phyloP scores from a whole-genome alignment of 1,284 basidiomycete genomes.

The Cryptococcus floricola region DNA sequence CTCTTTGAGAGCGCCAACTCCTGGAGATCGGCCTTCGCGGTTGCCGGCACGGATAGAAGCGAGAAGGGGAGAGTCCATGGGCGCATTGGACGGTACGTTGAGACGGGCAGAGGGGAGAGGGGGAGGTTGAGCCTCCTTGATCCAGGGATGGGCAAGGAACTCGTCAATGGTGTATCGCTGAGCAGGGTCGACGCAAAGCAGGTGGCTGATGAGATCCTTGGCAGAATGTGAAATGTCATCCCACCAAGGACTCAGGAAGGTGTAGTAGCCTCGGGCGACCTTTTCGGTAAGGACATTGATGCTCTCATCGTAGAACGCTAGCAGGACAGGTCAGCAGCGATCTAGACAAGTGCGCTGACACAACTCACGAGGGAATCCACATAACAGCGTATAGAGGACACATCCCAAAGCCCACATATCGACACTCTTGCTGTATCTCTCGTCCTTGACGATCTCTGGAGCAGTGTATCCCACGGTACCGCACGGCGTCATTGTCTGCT shows the following conservation, averaged over 20 bases:
- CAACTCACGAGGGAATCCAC: constrained; percentile 76
- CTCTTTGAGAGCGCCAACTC: constrained; percentile 87
- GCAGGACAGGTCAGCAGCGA: constrained; percentile 10
- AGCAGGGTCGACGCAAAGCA: constrained; percentile 92
- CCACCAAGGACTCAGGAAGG: constrained; percentile 99
- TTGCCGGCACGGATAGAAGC: constrained; percentile 68
- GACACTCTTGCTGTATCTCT: constrained; percentile 95
- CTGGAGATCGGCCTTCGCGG: constrained; percentile 81
- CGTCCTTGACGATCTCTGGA: constrained; percentile 99
- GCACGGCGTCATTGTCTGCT: constrained; percentile 98
- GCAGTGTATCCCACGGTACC: constrained; percentile 99
- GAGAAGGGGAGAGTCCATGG: constrained; percentile 87
- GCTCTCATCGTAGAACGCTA: constrained; percentile 95
- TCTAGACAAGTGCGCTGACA: background rate
- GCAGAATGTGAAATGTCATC: constrained; percentile 86
- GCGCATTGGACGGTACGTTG: constrained; percentile 49
- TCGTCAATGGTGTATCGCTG: constrained; percentile 97
- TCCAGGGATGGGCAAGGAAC: constrained; percentile 95
- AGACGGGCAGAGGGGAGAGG: constrained; percentile 59
- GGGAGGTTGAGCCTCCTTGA: constrained; percentile 49
- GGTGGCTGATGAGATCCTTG: constrained; percentile 91
- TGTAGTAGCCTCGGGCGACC: constrained; percentile 95
- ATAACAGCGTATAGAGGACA: constrained; percentile 96
- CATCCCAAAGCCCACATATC: constrained; percentile 99
- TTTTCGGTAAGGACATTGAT: constrained; percentile 98